Evolutionary conservation across 2,329 filamentous ascomycete species (phyloP).

Genomic region (Scedosporium minutisporum): DNA sequence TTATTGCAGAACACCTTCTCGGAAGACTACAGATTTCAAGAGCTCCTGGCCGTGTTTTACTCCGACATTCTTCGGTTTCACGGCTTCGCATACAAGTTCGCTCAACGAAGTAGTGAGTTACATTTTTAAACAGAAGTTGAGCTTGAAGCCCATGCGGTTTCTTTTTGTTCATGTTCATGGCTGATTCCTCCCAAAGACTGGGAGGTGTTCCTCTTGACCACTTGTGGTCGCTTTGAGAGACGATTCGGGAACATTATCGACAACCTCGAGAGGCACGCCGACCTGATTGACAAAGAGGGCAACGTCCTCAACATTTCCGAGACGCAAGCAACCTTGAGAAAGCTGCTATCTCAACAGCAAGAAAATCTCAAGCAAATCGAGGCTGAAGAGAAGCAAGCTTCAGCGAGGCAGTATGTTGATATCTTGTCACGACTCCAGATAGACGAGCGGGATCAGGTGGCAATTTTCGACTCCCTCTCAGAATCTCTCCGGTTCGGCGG

Average conservation of each 20-base stretch:
- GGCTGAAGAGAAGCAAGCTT: neutral
- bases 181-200: neutral
- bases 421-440: neutral
- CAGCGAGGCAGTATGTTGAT: neutral
- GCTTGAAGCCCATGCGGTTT: neutral
- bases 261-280: neutral
- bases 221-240: neutral
- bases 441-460: neutral
- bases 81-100: neutral
- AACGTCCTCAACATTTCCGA: neutral
- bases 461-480: neutral
- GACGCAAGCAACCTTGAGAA: neutral
- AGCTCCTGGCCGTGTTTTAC: neutral
- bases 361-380: neutral
- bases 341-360: neutral
- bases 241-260: neutral
- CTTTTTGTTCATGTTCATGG: neutral
- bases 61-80: neutral
- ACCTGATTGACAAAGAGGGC: neutral
- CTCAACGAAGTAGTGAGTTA: neutral
- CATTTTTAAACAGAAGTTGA: neutral
- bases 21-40: neutral
- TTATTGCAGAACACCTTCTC: neutral
- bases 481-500: neutral
- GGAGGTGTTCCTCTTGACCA: neutral